Base-by-base conservation (phyloP, 768 basidiomycete genomes). In the Stropharia rugosoannulata region DNA sequence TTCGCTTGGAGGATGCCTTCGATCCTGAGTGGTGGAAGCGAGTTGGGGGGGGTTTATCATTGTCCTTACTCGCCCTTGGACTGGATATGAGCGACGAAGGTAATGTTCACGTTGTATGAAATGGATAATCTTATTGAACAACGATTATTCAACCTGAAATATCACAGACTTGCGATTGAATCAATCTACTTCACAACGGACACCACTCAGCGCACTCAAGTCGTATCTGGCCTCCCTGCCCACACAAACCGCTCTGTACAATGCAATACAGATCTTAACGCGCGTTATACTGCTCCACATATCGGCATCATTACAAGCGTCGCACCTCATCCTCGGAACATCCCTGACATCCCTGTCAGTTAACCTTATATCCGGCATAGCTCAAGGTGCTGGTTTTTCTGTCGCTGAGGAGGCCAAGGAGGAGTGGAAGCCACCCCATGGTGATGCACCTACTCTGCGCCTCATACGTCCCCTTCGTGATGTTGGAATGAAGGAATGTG, bases 271-370 rank as follows among this genome's bases (percentile, higher is more conserved):
- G 43, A 80, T 73, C 15, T 73, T 93, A 12, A 77, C 77, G 51
- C 83, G 90, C 16, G 70, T 92, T n/a, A 74, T 94, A 11, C 74
- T 93, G 22, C 71, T 92, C 15, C 77, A 89, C 61, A 85, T 87
- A 0, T 85, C 91, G 4, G 70, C 72, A 22, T 75, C 78, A 1
- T 79, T 74, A 4, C 66, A 69, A 4, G 84, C 84, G n/a, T 91
- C 91, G 0, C 90, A 93, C 66, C 74, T 93, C 13, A 75, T 93
- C 12, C 78, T 93, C 11, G 92, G 92, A 58, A 87, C 90, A 12
- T 86, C 85, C 1, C 72, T 92, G n/a, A 93, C 92, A 1, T 84
- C 86, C 0, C 74, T 93, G 0, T 90, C 91, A 0, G 79, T 93
- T 32, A 81, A 83, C 18, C 71, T 93, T 18, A 87, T 93, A 55